Evolutionary conservation across 441 rosid species (phyloP).

Genomic region (Populus hybrid): DNA sequence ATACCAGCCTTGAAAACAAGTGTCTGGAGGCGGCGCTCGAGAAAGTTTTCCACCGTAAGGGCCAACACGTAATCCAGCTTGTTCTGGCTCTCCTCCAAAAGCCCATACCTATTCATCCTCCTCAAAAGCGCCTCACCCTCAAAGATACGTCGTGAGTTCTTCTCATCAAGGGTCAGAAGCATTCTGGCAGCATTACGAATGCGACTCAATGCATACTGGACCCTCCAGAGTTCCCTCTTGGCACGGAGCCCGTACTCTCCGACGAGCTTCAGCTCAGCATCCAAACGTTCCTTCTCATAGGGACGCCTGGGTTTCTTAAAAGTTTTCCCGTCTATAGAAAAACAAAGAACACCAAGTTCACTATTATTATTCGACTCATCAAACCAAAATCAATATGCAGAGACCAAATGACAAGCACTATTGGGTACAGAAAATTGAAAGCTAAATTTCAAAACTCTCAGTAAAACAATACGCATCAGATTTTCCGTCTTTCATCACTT

Average conservation of each 20-base stretch:
- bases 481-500: neutral
- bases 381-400: neutral
- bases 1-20: neutral
- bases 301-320: neutral
- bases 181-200: too few relatives aligned
- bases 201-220: too few relatives aligned
- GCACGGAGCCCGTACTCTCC: neutral
- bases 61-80: neutral
- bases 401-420: neutral
- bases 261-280: neutral
- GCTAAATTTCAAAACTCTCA: neutral
- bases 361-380: neutral
- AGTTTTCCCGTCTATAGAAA: neutral
- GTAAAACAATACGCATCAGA: neutral
- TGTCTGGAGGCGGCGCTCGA: neutral
- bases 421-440: neutral
- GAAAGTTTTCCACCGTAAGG: neutral
- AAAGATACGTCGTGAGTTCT: too few relatives aligned
- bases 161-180: too few relatives aligned
- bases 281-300: neutral
- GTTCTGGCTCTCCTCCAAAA: neutral
- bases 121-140: neutral
- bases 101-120: neutral
- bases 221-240: neutral
- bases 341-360: neutral